Percentiles rank a stretch among this genome's conserved stretches.
These are phyloP conservation scores for Cryptosporidium andersoni DNA, from an alignment of 169 alveolate species.

Conservation along the genomic window DNA sequence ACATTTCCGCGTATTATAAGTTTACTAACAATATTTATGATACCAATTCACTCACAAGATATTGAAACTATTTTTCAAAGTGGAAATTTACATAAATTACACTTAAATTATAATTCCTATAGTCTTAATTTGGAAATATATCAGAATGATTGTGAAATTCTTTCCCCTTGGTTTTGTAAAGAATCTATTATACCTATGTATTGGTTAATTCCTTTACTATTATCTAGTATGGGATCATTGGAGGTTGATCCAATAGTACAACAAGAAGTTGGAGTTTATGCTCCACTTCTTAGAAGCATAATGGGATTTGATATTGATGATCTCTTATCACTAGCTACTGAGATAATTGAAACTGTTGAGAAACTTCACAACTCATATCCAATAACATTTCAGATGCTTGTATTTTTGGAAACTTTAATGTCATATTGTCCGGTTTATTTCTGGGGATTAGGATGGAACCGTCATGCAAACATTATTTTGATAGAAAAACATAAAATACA, in stretches of 20 bases:
- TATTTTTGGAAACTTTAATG: slow-evolving; percentile 13
- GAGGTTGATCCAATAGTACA: slow-evolving; percentile 3
- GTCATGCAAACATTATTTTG: slow-evolving; percentile 49
- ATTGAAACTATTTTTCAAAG: slow-evolving; percentile 15
- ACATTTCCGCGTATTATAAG: slow-evolving; percentile 29
- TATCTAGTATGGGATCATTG: not conserved
- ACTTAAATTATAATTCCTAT: not conserved
- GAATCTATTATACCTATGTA: slow-evolving; percentile 37
- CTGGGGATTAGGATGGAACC: slow-evolving; percentile 68
- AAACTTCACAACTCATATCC: slow-evolving; percentile 57
- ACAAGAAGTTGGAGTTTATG: slow-evolving; percentile 12
- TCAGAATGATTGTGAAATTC: not conserved
- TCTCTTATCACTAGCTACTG: slow-evolving; percentile 24
- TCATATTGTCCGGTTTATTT: slow-evolving; percentile 43
- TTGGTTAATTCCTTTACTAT: slow-evolving; percentile 53
- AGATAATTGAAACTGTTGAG: slow-evolving; percentile 46
- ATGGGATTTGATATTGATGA: slow-evolving; percentile 39
- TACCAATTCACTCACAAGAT: slow-evolving; percentile 23
- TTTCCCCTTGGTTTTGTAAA: slow-evolving; percentile 11
- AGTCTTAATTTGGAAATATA: not conserved
- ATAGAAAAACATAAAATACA: not conserved
- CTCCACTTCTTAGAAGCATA: slow-evolving; percentile 34
- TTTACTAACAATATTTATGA: slow-evolving; percentile 4
- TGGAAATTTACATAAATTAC: slow-evolving; percentile 16
- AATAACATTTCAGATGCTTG: slow-evolving; percentile 39